Base-by-base conservation (phyloP, 306 rosid species). In the Quillaja saponaria region DNA sequence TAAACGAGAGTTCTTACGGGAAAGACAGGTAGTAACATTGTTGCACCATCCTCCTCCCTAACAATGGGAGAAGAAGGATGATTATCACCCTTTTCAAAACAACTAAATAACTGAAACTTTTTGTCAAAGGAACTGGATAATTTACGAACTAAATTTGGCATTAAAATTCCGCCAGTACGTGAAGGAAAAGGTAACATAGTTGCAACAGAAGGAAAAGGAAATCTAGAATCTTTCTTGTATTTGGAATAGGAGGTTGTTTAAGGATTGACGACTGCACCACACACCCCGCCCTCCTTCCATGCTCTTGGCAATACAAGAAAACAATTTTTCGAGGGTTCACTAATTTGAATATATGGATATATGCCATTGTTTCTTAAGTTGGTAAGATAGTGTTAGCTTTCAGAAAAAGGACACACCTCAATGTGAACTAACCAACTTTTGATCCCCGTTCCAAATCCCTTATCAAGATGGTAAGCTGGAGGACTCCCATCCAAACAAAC, bases 1-100 rank as follows among this genome's bases (percentile, higher is more conserved):
- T 54, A 86, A 69, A 66, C 81, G 99, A 55, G 74, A 69, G 38
- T 35, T 85, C 81, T 76, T 84, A 13, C 96, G 99, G n/a, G 38
- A 38, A 47, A 83, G 95, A 75, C 99, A 92, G 44, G 83, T 81
- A 5, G 96, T 83, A 57, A 76, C 85, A 78, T 92, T 87, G 81
- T 89, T 85, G 80, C 99, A 92, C 99, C 99, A 92, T 71, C 87
- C 96, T 56, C 99, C 99, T 69, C 99, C 99, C 99, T 92, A 42
- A 11, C 61, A 71, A 56, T 34, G 51, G 69, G 68, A 55, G 31
- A 9, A 55, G 69, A 71, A 38, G 46, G 10, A 71, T 44, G 46
- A 28, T 55, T 54, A 72, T 35, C 34, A 14, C 7, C 58, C 12
- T 63, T 33, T 55, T 55, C 37, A 17, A 49, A 66, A 12, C 6